phyloP scores from a whole-genome alignment of 176 grass and related monocot genomes.

The Metroxylon sagu region DNA sequence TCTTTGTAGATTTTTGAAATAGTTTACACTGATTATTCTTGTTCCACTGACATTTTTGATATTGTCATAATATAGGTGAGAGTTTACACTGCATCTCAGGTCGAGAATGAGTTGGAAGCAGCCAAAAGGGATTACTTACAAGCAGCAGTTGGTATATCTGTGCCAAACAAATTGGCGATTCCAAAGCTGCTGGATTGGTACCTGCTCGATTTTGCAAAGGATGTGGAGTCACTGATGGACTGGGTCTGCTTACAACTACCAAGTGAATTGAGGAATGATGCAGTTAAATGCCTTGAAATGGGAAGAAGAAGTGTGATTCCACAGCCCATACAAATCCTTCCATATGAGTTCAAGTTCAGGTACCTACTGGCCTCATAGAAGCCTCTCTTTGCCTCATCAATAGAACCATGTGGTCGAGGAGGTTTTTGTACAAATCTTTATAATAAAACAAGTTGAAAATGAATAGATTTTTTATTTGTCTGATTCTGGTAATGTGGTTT shows the following conservation, averaged over 20 bases:
- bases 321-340: conserved; percentile 44
- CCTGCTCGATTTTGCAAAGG: conserved; percentile 80
- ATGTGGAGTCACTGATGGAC: conserved; percentile 94
- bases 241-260: conserved; percentile 96
- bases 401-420: neutral
- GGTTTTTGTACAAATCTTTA: conserved; percentile 2
- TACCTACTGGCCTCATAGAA: conserved; percentile 53
- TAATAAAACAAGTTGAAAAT: conserved; percentile 4
- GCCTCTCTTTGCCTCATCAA: neutral
- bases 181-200: conserved; percentile 94
- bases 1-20: too few species aligned
- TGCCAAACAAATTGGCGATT: conserved; percentile 50
- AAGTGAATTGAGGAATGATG: conserved; percentile 26
- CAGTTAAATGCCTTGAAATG: conserved; percentile 43
- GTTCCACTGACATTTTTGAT: conserved; percentile 1
- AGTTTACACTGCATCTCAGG: conserved; percentile 64
- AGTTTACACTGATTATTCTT: too few species aligned
- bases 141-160: conserved; percentile 54
- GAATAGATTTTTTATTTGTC: conserved; percentile 1
- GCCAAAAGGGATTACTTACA: conserved; percentile 82
- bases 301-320: conserved; percentile 20
- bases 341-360: conserved; percentile 92
- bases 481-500: conserved; percentile 4
- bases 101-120: conserved; percentile 78
- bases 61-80: conserved; percentile 40